phyloP scores from a whole-genome alignment of 768 basidiomycete species.

The Boletus pseudopeckii region DNA sequence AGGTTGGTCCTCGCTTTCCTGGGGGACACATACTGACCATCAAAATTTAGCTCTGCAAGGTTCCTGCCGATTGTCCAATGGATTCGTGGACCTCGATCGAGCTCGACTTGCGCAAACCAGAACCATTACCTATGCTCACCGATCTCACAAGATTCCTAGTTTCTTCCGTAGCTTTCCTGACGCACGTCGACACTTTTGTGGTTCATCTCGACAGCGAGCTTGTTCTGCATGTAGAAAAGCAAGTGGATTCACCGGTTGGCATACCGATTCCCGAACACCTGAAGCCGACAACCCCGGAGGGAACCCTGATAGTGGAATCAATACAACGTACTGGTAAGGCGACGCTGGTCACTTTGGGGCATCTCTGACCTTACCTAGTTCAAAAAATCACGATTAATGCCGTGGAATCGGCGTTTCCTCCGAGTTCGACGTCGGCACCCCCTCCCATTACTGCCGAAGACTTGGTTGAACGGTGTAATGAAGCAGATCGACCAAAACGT shows the following conservation, averaged over 20 bases:
- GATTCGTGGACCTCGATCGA: conserved; percentile 8
- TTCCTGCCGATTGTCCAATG: neutral
- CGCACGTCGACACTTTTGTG: neutral
- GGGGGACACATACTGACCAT: neutral
- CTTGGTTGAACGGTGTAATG: neutral
- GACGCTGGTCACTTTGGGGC: neutral
- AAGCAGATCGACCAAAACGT: neutral
- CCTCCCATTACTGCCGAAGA: neutral
- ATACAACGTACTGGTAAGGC: conserved; percentile 8
- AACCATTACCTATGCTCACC: conserved; percentile 1
- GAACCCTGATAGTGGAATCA: neutral
- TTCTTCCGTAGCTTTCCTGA: conserved; percentile 11
- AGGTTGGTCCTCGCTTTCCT: neutral
- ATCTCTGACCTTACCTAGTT: conserved; percentile 4
- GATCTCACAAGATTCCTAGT: conserved; percentile 13
- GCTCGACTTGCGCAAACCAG: conserved; percentile 5
- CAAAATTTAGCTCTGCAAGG: conserved; percentile 5
- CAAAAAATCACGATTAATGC: conserved; percentile 9
- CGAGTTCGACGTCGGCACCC: neutral
- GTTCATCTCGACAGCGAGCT: neutral
- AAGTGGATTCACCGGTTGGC: neutral
- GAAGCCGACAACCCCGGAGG: neutral
- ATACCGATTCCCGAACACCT: conserved; percentile 4
- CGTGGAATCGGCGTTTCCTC: conserved; percentile 2
- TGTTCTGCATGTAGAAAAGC: conserved; percentile 2